These are phyloP conservation scores for Zarea fungicola DNA, from an alignment of 2,329 filamentous ascomycete genomes.

Conservation along the genomic window DNA sequence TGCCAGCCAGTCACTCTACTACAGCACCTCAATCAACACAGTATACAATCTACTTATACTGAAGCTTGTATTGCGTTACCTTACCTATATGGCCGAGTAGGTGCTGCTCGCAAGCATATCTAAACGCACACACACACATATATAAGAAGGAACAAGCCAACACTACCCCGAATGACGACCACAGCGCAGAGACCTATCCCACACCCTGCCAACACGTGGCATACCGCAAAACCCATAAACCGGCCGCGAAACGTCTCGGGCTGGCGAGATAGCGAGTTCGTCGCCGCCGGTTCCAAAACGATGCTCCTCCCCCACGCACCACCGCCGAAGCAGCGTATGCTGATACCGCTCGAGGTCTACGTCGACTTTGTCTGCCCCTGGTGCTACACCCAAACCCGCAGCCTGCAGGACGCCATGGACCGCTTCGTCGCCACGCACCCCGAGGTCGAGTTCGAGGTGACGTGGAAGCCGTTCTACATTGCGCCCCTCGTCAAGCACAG, in stretches of 20 bases:
- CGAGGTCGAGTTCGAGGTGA: slow-evolving; percentile 39
- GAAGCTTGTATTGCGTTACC: too few species aligned
- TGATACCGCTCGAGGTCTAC: slow-evolving; percentile 37
- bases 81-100: too few species aligned
- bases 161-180: too few species aligned
- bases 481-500: slow-evolving; percentile 29
- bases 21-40: too few species aligned
- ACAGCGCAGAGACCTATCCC: too few species aligned
- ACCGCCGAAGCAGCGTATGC: slow-evolving; percentile 12
- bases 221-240: too few species aligned
- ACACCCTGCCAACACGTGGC: background rate
- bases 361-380: slow-evolving; percentile 48
- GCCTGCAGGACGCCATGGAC: slow-evolving; percentile 40
- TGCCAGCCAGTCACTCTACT: too few species aligned
- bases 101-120: too few species aligned
- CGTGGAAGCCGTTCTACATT: slow-evolving; percentile 44
- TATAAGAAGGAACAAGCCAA: too few species aligned
- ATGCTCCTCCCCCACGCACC: slow-evolving; percentile 4
- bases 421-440: slow-evolving; percentile 35
- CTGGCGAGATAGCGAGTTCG: background rate
- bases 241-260: background rate
- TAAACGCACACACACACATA: too few species aligned
- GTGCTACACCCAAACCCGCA: slow-evolving; percentile 45
- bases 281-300: background rate
- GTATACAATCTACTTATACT: too few species aligned